Evolutionary conservation across 2,329 filamentous ascomycete genomes (phyloP).

Genomic region (Fusarium verrucosum): DNA sequence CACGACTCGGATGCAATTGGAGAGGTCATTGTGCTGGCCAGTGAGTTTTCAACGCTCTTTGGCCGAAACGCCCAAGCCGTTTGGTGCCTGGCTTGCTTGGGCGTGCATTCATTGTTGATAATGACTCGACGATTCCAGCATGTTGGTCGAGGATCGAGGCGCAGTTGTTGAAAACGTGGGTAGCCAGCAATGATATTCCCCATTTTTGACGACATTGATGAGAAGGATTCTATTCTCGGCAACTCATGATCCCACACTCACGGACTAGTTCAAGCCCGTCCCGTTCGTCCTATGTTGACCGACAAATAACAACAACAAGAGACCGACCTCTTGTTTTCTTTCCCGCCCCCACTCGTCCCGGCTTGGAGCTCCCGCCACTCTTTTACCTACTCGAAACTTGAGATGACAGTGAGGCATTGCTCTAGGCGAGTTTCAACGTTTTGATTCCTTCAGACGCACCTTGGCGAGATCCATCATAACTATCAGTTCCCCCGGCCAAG

Average conservation of each 20-base stretch:
- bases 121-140: not conserved
- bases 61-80: not conserved
- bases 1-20: slow-evolving; percentile 25
- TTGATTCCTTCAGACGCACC: not conserved
- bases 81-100: not conserved
- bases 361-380: slow-evolving; percentile 15
- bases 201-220: slow-evolving; percentile 1
- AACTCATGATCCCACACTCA: slow-evolving; percentile 25
- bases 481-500: not conserved
- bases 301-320: slow-evolving; percentile 1
- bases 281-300: slow-evolving; percentile 14
- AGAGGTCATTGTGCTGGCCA: not conserved
- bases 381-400: not conserved
- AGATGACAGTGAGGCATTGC: slow-evolving; percentile 8
- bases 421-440: not conserved
- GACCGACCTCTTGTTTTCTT: slow-evolving; percentile 21
- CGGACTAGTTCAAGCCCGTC: not conserved
- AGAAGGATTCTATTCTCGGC: slow-evolving; percentile 35
- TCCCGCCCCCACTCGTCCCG: slow-evolving; percentile 30
- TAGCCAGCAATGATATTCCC: slow-evolving; percentile 12
- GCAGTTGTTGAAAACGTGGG: slow-evolving; percentile 1
- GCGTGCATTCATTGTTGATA: not conserved
- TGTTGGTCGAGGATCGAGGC: slow-evolving; percentile 22
- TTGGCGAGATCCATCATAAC: not conserved
- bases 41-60: not conserved